A percentile compares a stretch with the other conserved stretches of the same genome.
Conservation (phyloP, 768 basidiomycete species). For the Termitomyces sp. region DNA sequence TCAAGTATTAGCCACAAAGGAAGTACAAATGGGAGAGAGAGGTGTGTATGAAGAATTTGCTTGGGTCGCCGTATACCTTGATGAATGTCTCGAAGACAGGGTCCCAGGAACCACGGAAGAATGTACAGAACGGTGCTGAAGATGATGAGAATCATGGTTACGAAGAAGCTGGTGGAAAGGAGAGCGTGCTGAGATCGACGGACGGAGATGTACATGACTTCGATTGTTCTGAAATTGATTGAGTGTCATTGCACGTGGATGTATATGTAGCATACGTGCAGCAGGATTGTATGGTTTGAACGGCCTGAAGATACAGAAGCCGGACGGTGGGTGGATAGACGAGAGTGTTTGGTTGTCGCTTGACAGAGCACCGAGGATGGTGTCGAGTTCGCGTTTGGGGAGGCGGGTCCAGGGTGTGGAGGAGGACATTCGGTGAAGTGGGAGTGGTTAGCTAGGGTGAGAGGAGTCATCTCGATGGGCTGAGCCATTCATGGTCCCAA, state of each 20-base stretch:
- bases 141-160: conserved; percentile 80
- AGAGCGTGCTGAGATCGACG: conserved; percentile 84
- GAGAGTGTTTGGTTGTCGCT: conserved; percentile 33
- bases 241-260: neutral
- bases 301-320: conserved; percentile 79
- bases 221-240: conserved; percentile 58
- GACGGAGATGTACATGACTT: conserved; percentile 91
- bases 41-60: conserved; percentile 63
- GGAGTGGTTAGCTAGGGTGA: conserved; percentile 23
- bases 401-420: conserved; percentile 26
- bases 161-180: conserved; percentile 84
- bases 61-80: conserved; percentile 80
- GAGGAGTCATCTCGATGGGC: conserved; percentile 24
- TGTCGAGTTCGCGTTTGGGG: conserved; percentile 25
- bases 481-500: conserved; percentile 12
- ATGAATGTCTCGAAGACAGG: conserved; percentile 74
- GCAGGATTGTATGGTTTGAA: conserved; percentile 83
- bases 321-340: conserved; percentile 49
- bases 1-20: neutral
- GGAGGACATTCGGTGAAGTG: conserved; percentile 41
- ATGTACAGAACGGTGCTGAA: conserved; percentile 82
- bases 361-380: conserved; percentile 32
- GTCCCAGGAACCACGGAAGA: conserved; percentile 80
- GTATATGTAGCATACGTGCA: conserved; percentile 43
- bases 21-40: neutral